A percentile compares a stretch with the other conserved stretches of the same genome.
Conservation (phyloP, 495 filamentous ascomycete genomes). For the Penicillium cosmopolitanum region DNA sequence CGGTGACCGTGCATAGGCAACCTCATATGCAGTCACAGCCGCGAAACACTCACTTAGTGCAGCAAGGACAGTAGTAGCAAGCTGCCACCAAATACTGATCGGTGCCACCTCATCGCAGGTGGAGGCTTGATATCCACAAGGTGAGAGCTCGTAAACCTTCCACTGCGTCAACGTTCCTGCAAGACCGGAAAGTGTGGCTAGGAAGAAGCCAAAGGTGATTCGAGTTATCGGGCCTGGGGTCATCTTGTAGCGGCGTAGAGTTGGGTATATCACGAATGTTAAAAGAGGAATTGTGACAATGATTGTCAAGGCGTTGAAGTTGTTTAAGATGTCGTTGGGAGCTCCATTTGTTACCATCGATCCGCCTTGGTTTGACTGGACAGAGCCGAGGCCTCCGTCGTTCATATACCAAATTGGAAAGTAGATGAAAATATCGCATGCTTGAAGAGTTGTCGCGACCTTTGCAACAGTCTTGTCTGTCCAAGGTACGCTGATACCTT, state of each 20-base stretch:
- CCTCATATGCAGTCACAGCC: slow-evolving; percentile 71
- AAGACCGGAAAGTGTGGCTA: slow-evolving; percentile 58
- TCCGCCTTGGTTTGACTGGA: slow-evolving; percentile 56
- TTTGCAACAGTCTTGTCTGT: slow-evolving; percentile 49
- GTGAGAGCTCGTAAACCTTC: slow-evolving; percentile 59
- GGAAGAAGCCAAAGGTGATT: slow-evolving; percentile 66
- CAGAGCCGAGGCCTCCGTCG: slow-evolving; percentile 47
- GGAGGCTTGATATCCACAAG: slow-evolving; percentile 56
- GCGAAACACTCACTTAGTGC: slow-evolving; percentile 71
- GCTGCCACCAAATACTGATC: slow-evolving; percentile 59
- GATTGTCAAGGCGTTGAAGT: slow-evolving; percentile 72
- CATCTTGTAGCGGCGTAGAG: slow-evolving; percentile 56
- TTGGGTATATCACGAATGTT: slow-evolving; percentile 66
- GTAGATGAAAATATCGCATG: slow-evolving; percentile 58
- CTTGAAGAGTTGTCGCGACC: slow-evolving; percentile 34
- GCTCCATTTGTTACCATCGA: slow-evolving; percentile 68
- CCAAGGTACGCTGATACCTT: slow-evolving; percentile 49
- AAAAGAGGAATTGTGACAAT: slow-evolving; percentile 67
- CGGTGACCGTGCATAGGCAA: slow-evolving; percentile 73
- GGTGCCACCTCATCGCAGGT: slow-evolving; percentile 48
- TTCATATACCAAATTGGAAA: slow-evolving; percentile 55
- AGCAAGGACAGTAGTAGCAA: slow-evolving; percentile 52
- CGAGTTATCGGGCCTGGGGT: slow-evolving; percentile 66
- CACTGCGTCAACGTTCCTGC: slow-evolving; percentile 67
- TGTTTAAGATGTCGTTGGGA: slow-evolving; percentile 71